A percentile compares a stretch with the other conserved stretches of the same genome.
phyloP scores from a whole-genome alignment of 495 filamentous ascomycete genomes.

The Annulohypoxylon stygium region DNA sequence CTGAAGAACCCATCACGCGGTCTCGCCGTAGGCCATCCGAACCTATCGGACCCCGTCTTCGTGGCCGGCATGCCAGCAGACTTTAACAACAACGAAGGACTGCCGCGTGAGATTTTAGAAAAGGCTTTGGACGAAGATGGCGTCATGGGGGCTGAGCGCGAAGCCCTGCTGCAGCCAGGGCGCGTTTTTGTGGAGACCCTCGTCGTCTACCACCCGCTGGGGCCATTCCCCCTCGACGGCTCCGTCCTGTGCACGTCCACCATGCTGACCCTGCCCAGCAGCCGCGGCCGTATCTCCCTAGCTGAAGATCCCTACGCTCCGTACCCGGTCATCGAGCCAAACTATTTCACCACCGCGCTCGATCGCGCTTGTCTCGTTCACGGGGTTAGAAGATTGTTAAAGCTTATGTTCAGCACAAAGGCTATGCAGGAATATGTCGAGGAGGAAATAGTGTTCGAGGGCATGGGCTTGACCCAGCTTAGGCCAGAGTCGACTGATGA shows the following conservation, averaged over 20 bases:
- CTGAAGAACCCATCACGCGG: conserved; percentile 21
- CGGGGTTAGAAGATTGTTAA: conserved; percentile 16
- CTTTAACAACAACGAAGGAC: conserved; percentile 7
- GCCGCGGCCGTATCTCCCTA: conserved; percentile 55
- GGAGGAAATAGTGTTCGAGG: conserved; percentile 12
- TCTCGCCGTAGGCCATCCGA: conserved; percentile 19
- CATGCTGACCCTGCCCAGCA: conserved; percentile 52
- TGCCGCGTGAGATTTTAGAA: conserved; percentile 9
- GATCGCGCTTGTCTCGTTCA: conserved; percentile 21
- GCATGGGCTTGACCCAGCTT: conserved; percentile 9
- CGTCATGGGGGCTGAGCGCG: conserved; percentile 9
- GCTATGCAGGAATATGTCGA: conserved; percentile 24
- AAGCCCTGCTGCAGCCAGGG: conserved; percentile 12
- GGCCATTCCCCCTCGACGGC: conserved; percentile 36
- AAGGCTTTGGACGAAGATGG: conserved; percentile 19
- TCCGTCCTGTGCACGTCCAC: conserved; percentile 50
- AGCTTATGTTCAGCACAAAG: conserved; percentile 13
- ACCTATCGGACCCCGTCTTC: conserved; percentile 8
- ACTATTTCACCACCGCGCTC: conserved; percentile 55
- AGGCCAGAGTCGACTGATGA: neutral
- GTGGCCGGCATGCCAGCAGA: conserved; percentile 17
- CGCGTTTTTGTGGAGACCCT: conserved; percentile 22
- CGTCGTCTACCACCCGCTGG: conserved; percentile 14
- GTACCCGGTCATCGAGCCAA: conserved; percentile 55
- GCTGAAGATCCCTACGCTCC: conserved; percentile 27